These are phyloP conservation scores for Neoboletus brunneissimus DNA, from an alignment of 768 basidiomycete species.

Conservation along the genomic window DNA sequence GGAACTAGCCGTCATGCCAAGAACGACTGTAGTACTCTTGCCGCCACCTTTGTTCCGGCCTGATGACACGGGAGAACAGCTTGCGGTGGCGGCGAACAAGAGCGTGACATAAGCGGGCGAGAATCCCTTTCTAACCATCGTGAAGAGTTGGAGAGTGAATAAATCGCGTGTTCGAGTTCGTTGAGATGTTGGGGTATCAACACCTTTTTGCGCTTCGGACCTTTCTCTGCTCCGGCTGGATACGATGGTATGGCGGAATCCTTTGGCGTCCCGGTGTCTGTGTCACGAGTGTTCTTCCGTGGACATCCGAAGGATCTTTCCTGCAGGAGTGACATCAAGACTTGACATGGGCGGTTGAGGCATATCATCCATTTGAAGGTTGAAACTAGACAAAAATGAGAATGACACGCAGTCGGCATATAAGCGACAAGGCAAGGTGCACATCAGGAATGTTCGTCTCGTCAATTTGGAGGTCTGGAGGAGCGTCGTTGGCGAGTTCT, in stretches of 20 bases:
- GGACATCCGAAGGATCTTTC: not conserved
- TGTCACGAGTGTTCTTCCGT: not conserved
- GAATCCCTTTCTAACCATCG: conserved; percentile 4
- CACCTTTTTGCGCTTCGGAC: not conserved
- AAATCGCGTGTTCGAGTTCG: not conserved
- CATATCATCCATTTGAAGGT: no score
- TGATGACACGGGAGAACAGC: not conserved
- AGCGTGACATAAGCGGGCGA: conserved; percentile 1
- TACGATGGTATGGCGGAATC: not conserved
- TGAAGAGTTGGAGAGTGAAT: not conserved
- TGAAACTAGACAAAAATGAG: no score
- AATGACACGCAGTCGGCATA: no score
- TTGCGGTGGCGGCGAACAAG: conserved; percentile 1
- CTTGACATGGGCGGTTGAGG: not conserved
- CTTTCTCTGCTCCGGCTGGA: not conserved
- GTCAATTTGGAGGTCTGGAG: not conserved
- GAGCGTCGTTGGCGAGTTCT: not conserved
- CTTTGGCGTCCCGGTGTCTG: no score
- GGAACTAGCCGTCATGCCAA: not conserved
- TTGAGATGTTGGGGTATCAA: not conserved
- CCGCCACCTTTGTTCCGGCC: not conserved
- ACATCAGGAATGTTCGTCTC: not conserved
- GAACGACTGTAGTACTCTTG: not conserved
- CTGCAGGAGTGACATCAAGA: not conserved
- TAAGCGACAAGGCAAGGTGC: not conserved